Evolutionary conservation across 2,329 filamentous ascomycete species (phyloP).

Genomic region (Cladosporium sp.): DNA sequence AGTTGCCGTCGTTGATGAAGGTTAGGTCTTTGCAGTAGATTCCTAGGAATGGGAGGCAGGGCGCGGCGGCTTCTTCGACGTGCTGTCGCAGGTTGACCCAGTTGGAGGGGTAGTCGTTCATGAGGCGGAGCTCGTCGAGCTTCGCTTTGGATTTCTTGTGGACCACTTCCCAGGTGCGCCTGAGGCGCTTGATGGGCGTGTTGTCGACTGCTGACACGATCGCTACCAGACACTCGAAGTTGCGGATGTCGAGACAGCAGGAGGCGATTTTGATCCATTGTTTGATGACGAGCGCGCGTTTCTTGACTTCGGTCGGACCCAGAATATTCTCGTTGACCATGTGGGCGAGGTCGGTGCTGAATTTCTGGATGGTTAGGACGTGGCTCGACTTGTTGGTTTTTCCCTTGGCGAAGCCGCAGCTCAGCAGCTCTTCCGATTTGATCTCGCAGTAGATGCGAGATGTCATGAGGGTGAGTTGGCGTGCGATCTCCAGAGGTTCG

Average conservation of each 20-base stretch:
- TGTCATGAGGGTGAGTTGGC: conserved; percentile 89
- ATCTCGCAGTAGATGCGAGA: conserved; percentile 90
- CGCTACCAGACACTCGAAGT: conserved; percentile 95
- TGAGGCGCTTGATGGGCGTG: conserved; percentile 82
- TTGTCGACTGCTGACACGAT: conserved; percentile 93
- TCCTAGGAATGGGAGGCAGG: conserved; percentile 91
- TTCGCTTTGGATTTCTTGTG: conserved; percentile 77
- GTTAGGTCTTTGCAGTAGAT: conserved; percentile 96
- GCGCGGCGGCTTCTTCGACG: conserved; percentile 74
- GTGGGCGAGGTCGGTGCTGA: conserved; percentile 90
- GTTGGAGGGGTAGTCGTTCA: conserved; percentile 88
- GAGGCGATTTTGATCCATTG: conserved; percentile 96
- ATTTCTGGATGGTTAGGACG: conserved; percentile 86
- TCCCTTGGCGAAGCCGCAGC: conserved; percentile 92
- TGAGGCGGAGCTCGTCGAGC: conserved; percentile 72
- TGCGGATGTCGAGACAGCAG: conserved; percentile 82
- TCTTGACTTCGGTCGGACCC: conserved; percentile 84
- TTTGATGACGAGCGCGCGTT: conserved; percentile 84
- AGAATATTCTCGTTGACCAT: conserved; percentile 91
- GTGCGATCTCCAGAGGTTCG: conserved; percentile 82
- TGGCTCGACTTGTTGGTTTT: conserved; percentile 74
- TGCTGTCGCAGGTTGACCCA: conserved; percentile 80
- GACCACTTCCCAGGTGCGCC: conserved; percentile 87
- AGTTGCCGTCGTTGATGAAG: conserved; percentile 93
- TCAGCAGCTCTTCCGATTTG: conserved; percentile 84